phyloP scores from a whole-genome alignment of 345 rosid species.

The Camelina hispida region DNA sequence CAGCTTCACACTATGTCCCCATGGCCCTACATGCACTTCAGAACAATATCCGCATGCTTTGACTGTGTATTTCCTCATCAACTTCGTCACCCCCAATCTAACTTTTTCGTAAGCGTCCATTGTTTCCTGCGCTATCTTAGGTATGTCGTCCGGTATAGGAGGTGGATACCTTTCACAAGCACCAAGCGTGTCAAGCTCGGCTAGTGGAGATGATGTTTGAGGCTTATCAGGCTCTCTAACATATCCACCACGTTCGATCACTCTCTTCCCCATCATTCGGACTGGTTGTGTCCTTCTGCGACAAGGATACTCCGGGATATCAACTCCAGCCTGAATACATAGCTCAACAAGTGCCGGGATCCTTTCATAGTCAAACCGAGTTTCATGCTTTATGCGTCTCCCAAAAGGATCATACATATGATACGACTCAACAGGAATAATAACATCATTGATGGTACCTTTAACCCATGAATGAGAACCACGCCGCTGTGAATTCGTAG shows the following conservation, averaged over 20 bases:
- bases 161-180: constrained; percentile 57
- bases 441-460: constrained; percentile 72
- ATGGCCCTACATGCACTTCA: constrained; percentile 92
- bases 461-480: constrained; percentile 76
- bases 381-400: constrained; percentile 68
- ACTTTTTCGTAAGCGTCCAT: constrained; percentile 72
- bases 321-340: constrained; percentile 89
- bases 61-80: constrained; percentile 75
- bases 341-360: constrained; percentile 88
- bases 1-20: constrained; percentile 92
- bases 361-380: constrained; percentile 83
- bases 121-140: constrained; percentile 80
- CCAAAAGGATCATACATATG: constrained; percentile 92
- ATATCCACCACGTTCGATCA: constrained; percentile 73
- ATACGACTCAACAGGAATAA: constrained; percentile 84
- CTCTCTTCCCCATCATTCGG: constrained; percentile 76
- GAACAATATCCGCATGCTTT: constrained; percentile 97
- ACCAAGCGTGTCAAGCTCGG: constrained; percentile 77
- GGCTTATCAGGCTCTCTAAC: constrained; percentile 60
- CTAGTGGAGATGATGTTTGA: constrained; percentile 55
- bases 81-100: constrained; percentile 61
- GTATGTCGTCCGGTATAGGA: constrained; percentile 57
- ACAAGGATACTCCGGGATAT: constrained; percentile 80
- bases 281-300: constrained; percentile 76
- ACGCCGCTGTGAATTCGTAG: constrained; percentile 50